These are phyloP conservation scores for Clarireedia homoeocarpa DNA, from an alignment of 2,329 filamentous ascomycete genomes.

Conservation along the genomic window DNA sequence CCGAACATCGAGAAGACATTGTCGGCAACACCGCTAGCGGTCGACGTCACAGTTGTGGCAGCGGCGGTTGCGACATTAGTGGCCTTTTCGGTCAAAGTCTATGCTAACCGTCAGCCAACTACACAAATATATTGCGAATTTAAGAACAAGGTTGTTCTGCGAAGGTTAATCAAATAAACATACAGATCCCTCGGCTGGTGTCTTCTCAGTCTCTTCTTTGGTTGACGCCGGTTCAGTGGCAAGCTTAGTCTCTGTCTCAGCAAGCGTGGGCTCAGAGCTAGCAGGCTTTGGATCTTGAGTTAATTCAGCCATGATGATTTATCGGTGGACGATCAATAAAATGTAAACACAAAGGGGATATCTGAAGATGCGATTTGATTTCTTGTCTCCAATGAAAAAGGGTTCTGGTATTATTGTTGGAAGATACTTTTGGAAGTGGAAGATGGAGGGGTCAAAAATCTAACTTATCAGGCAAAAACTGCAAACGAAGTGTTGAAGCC, in stretches of 20 bases:
- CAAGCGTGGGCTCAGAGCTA: constrained; percentile 31
- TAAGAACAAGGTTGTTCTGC: background rate
- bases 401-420: background rate
- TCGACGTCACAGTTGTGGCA: constrained; percentile 33
- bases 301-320: constrained; percentile 23
- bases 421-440: constrained; percentile 6
- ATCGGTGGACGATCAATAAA: background rate
- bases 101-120: constrained; percentile 13
- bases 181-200: constrained; percentile 19
- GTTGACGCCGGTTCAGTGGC: constrained; percentile 31
- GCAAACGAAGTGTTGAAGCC: too few relatives aligned
- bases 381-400: constrained; percentile 1
- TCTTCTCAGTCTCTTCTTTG: constrained; percentile 20
- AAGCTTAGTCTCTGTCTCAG: constrained; percentile 36
- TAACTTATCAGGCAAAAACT: constrained; percentile 9
- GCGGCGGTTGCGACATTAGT: constrained; percentile 32
- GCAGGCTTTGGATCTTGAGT: constrained; percentile 30
- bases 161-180: background rate
- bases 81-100: constrained; percentile 28
- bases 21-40: constrained; percentile 38
- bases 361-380: background rate
- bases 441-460: constrained; percentile 10
- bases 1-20: constrained; percentile 98
- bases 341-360: background rate
- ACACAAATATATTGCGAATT: background rate